Conservation (phyloP, 257 asterid genomes). For the Scutellaria minor region DNA sequence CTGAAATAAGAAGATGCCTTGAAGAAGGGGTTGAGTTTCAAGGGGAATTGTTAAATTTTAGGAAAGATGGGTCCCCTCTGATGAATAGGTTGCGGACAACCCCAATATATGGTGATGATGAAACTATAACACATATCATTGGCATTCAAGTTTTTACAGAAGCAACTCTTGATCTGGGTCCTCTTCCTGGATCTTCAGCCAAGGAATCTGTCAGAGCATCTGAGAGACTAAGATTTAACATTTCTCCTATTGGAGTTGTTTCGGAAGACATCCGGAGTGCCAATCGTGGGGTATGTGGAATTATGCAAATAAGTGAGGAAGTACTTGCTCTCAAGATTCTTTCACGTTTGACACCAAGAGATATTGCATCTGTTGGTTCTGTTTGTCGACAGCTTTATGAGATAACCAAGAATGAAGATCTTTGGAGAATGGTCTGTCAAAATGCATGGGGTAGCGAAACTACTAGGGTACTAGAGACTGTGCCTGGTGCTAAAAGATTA, state of each 20-base stretch:
- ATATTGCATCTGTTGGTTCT: constrained; percentile 82
- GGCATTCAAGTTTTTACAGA: constrained; percentile 78
- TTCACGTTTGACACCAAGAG: constrained; percentile 74
- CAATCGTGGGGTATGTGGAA: constrained; percentile 67
- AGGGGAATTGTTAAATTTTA: constrained; percentile 54
- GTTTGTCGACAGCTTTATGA: constrained; percentile 67
- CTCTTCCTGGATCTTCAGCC: constrained; percentile 72
- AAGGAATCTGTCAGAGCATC: constrained; percentile 58
- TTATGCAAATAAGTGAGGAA: constrained; percentile 74
- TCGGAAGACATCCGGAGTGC: constrained; percentile 48
- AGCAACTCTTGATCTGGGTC: constrained; percentile 73
- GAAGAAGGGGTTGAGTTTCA: constrained; percentile 50
- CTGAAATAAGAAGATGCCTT: constrained; percentile 60
- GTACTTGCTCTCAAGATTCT: constrained; percentile 71
- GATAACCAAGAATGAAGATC: constrained; percentile 73
- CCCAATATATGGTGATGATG: constrained; percentile 58
- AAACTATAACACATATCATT: constrained; percentile 58
- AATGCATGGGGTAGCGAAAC: constrained; percentile 87
- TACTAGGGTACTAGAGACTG: constrained; percentile 71
- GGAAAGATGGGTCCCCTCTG: constrained; percentile 57
- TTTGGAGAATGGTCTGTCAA: constrained; percentile 86
- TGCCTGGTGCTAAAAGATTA: constrained; percentile 78
- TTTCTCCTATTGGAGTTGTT: constrained; percentile 44
- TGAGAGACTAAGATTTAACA: constrained; percentile 51
- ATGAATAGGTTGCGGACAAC: constrained; percentile 55